Conservation (phyloP, 176 grass and related monocot genomes). For the Carex parvula region DNA sequence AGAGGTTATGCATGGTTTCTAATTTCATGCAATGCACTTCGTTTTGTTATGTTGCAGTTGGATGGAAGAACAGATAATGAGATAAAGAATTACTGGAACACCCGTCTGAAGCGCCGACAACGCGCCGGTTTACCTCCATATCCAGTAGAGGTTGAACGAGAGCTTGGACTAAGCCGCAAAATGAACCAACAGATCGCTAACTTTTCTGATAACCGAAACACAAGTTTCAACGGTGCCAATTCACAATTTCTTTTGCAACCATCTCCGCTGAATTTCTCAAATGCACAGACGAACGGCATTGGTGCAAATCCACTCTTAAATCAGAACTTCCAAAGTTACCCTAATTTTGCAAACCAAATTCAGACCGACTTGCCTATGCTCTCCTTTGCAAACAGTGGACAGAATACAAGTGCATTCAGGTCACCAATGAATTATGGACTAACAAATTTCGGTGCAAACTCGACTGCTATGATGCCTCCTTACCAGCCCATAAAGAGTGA, state of each 20-base stretch:
- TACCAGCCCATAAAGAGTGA: constrained; percentile 26
- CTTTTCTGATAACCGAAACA: constrained; percentile 6
- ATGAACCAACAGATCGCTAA: constrained; percentile 21
- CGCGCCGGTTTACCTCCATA: constrained; percentile 54
- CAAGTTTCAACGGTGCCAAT: not conserved
- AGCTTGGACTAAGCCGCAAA: constrained; percentile 29
- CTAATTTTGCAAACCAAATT: constrained; percentile 18
- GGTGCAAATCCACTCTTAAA: constrained; percentile 19
- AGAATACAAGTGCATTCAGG: constrained; percentile 12
- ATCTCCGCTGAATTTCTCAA: constrained; percentile 23
- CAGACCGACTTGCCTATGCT: constrained; percentile 14
- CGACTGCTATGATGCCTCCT: constrained; percentile 13
- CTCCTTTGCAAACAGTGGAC: not conserved
- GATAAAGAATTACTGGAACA: constrained; percentile 97
- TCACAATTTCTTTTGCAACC: constrained; percentile 28
- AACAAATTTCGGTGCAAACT: constrained; percentile 18
- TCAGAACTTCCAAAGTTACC: constrained; percentile 16
- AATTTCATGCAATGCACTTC: constrained; percentile 14
- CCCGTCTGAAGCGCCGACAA: constrained; percentile 61
- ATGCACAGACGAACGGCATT: not conserved
- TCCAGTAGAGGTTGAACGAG: constrained; percentile 54
- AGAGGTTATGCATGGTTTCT: not conserved
- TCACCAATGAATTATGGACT: constrained; percentile 20
- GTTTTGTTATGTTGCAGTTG: constrained; percentile 36
- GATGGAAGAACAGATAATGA: constrained; percentile 82